Evolutionary conservation across 805 yeast genomes (phyloP).

Genomic region (Schizosaccharomyces cryophilus): DNA sequence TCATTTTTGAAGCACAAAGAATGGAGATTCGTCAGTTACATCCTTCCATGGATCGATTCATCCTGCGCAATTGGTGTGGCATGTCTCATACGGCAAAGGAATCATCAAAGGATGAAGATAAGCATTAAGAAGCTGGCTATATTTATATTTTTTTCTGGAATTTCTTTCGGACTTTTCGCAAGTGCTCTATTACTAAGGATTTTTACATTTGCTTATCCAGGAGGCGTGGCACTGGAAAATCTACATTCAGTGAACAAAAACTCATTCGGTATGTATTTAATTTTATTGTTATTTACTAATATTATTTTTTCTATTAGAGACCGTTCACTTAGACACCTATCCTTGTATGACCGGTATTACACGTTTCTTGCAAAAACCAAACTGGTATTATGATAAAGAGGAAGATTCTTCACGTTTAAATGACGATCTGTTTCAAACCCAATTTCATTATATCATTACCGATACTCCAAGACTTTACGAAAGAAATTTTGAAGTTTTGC

Average conservation of each 20-base stretch:
- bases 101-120: background rate
- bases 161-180: slow-evolving; percentile 5
- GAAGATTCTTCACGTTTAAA: slow-evolving; percentile 24
- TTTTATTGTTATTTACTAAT: slow-evolving; percentile 1
- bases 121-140: background rate
- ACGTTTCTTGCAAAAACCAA: slow-evolving; percentile 35
- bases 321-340: slow-evolving; percentile 36
- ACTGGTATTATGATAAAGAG: slow-evolving; percentile 44
- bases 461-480: background rate
- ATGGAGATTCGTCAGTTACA: slow-evolving; percentile 70
- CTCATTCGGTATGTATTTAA: slow-evolving; percentile 8
- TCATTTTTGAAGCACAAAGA: slow-evolving; percentile 82
- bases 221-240: slow-evolving; percentile 43
- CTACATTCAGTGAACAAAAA: slow-evolving; percentile 21
- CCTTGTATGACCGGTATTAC: slow-evolving; percentile 77
- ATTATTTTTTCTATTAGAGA: slow-evolving; percentile 21
- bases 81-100: slow-evolving; percentile 1
- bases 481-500: background rate
- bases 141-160: slow-evolving; percentile 9
- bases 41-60: slow-evolving; percentile 41
- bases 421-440: slow-evolving; percentile 10
- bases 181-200: slow-evolving; percentile 27
- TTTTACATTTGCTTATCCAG: slow-evolving; percentile 67
- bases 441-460: slow-evolving; percentile 7
- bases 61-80: slow-evolving; percentile 37